Base-by-base conservation (phyloP, 306 rosid species). In the Castanea crenata region DNA sequence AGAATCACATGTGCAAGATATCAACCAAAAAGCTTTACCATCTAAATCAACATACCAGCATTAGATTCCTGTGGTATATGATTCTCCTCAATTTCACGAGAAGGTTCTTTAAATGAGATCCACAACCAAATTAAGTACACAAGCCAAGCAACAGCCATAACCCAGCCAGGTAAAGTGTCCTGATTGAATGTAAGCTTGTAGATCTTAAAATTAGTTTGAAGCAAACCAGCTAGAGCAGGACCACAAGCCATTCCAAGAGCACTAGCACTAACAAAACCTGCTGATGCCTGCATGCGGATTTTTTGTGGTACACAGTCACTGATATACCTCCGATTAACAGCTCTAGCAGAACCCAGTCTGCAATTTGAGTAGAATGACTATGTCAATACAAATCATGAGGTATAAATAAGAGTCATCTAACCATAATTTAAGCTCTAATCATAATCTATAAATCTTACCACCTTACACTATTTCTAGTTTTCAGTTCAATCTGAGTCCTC, bases 181-280 rank as follows among this genome's bases (percentile, higher is more conserved):
- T 90, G 88, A 82, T 96, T 90, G 85, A 93, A 90, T 46, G 99
- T 93, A 73, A 96, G 85, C 82, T 88, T 91, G 85, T 80, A 89
- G 86, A 96, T 83, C 87, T 87, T 91, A 79, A 96, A 93, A 46
- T 93, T 41, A 9, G 79, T 93, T 85, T 96, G 99, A 80, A 96
- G 94, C 63, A 93, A 67, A 74, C 97, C 99, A 76, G 96, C 99
- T 63, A 96, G 84, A 63, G 98, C 99, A 77, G 99, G 99, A 84
- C 99, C 99, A 78, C 97, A 90, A 78, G 99, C 99, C 99, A 96
- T 96, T 85, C 99, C 99, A 54, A 96, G 97, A 79, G 99, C 99
- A 63, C 99, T 96, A 19, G 98, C 98, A 84, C 99, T 96, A 54
- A 96, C 99, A 84, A 96, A 96, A 77, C 91, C 99, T 4, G 99